A percentile compares a stretch with the other conserved stretches of the same genome.
phyloP scores from a whole-genome alignment of 75 land plant genomes.

The Cunninghamia lanceolata region DNA sequence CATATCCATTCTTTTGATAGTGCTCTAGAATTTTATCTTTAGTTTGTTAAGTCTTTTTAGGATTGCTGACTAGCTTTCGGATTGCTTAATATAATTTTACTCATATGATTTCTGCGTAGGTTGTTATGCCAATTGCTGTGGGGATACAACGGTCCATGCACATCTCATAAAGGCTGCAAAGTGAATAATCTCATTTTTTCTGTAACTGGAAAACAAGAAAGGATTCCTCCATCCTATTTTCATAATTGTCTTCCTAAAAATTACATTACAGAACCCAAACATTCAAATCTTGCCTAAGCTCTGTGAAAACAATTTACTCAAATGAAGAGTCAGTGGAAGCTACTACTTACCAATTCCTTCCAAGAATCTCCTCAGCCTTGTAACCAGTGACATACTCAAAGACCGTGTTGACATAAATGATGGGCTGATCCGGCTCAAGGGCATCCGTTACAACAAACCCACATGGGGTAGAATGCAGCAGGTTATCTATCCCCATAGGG shows the following conservation, averaged over 20 bases:
- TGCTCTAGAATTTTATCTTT: background rate
- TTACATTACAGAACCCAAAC: background rate
- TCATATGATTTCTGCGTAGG: background rate
- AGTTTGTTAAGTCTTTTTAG: background rate
- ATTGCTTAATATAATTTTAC: background rate
- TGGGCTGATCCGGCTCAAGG: constrained; percentile 65
- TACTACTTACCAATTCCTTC: constrained; percentile 68
- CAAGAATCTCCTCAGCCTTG: constrained; percentile 86
- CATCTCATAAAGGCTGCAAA: background rate
- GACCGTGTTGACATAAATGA: constrained; percentile 82
- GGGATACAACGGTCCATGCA: background rate
- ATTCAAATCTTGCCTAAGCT: background rate
- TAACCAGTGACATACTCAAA: constrained; percentile 83
- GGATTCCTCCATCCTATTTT: background rate
- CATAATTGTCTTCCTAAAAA: background rate
- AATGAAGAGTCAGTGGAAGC: background rate
- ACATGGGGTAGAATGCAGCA: constrained; percentile 31
- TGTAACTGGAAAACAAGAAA: background rate
- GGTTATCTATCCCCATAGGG: constrained; percentile 7
- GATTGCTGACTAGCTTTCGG: background rate
- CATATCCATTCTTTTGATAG: background rate
- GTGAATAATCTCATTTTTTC: background rate
- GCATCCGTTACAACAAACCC: constrained; percentile 78
- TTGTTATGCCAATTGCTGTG: background rate
- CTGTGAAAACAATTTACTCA: background rate